phyloP scores from a whole-genome alignment of 257 asterid genomes.

The Plectranthus barbatus region DNA sequence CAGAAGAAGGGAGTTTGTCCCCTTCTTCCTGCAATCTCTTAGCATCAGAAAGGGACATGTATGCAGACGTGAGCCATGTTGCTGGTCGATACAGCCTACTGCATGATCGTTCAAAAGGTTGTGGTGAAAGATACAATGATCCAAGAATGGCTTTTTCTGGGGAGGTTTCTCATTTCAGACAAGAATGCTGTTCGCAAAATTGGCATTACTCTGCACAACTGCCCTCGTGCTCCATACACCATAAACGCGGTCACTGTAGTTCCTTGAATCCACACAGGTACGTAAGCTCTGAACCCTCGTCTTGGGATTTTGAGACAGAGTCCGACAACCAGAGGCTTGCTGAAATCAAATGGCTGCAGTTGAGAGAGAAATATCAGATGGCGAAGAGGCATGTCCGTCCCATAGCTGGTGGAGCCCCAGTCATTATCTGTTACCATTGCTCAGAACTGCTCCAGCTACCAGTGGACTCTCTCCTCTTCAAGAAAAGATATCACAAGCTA shows the following conservation, averaged over 20 bases:
- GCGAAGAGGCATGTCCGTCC: slow-evolving; percentile 54
- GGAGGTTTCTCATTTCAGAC: slow-evolving; percentile 40
- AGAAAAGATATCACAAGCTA: slow-evolving; percentile 52
- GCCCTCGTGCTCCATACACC: slow-evolving; percentile 29
- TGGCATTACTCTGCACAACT: slow-evolving; percentile 45
- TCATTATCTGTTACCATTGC: slow-evolving; percentile 63
- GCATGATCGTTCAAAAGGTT: slow-evolving; percentile 12
- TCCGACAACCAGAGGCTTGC: slow-evolving; percentile 30
- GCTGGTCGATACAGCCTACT: slow-evolving; percentile 19
- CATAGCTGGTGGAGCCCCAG: slow-evolving; percentile 72
- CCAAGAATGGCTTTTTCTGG: slow-evolving; percentile 55
- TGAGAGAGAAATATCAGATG: slow-evolving; percentile 34
- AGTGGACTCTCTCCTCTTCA: slow-evolving; percentile 57
- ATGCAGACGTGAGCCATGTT: slow-evolving; percentile 22
- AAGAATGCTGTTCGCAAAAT: slow-evolving; percentile 43
- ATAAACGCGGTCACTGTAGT: slow-evolving; percentile 14
- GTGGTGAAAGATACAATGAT: slow-evolving; percentile 23
- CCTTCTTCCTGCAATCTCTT: slow-evolving; percentile 23
- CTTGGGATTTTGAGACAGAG: slow-evolving; percentile 29
- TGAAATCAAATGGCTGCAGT: slow-evolving; percentile 26
- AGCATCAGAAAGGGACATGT: slow-evolving; percentile 23
- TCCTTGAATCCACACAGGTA: slow-evolving; percentile 44
- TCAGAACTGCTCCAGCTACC: slow-evolving; percentile 66
- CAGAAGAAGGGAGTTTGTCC: slow-evolving; percentile 16
- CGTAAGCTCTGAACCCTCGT: slow-evolving; percentile 38